These are phyloP conservation scores for Microsporum audouinii DNA, from an alignment of 2,329 filamentous ascomycete genomes.

Conservation along the genomic window DNA sequence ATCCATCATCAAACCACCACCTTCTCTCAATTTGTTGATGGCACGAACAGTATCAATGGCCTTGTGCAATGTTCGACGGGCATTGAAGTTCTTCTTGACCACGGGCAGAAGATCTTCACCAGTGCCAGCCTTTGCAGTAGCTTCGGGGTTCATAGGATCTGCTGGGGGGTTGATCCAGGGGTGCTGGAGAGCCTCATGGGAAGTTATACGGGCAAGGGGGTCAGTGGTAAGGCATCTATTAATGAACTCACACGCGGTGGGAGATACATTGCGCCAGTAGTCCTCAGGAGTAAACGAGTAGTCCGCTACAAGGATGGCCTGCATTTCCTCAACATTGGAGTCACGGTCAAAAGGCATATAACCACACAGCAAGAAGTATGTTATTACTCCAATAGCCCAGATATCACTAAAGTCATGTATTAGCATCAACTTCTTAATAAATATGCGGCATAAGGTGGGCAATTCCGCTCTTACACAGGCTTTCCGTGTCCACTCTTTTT, in stretches of 20 bases:
- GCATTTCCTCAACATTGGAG: slow-evolving; percentile 97
- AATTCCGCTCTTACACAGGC: slow-evolving; percentile 53
- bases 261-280: slow-evolving; percentile 91
- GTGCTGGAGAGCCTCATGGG: slow-evolving; percentile 61
- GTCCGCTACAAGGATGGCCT: slow-evolving; percentile 91
- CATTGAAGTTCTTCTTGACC: slow-evolving; percentile 62
- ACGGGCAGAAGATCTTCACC: slow-evolving; percentile 50
- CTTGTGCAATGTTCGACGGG: slow-evolving; percentile 52
- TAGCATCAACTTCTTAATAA: not conserved
- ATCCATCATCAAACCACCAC: slow-evolving; percentile 52
- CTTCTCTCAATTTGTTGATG: slow-evolving; percentile 55
- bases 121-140: slow-evolving; percentile 25
- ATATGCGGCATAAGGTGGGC: not conserved
- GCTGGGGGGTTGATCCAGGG: slow-evolving; percentile 52
- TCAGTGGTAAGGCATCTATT: slow-evolving; percentile 84
- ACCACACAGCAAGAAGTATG: slow-evolving; percentile 93
- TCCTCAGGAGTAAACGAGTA: slow-evolving; percentile 90
- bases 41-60: slow-evolving; percentile 58
- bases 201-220: slow-evolving; percentile 74
- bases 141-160: slow-evolving; percentile 28
- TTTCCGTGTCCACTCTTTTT: slow-evolving; percentile 98
- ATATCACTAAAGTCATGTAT: slow-evolving; percentile 52
- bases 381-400: slow-evolving; percentile 97
- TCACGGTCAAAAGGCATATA: slow-evolving; percentile 98
- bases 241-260: slow-evolving; percentile 82